A percentile compares a stretch with the other conserved stretches of the same genome.
Conservation (phyloP, 805 yeast species). For the Metschnikowia shivogae region DNA sequence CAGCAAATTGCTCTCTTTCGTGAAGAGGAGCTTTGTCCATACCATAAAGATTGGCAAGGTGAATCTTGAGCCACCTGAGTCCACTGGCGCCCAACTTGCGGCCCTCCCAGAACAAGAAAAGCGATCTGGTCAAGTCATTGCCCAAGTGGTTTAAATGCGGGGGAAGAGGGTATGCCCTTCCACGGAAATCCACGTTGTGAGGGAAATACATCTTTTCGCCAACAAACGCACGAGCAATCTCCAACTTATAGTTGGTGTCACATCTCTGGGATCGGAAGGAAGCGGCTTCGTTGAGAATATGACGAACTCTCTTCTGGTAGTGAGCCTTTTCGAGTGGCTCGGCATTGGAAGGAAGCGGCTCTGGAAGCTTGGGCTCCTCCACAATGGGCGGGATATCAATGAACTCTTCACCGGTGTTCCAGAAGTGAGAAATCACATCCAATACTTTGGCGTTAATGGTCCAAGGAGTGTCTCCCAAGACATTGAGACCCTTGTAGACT, state of each 20-base stretch:
- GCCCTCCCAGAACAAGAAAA: conserved; percentile 75
- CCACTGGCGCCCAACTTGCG: conserved; percentile 62
- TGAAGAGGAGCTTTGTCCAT: conserved; percentile 66
- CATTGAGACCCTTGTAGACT: conserved; percentile 61
- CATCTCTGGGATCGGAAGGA: conserved; percentile 83
- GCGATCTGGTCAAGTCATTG: conserved; percentile 69
- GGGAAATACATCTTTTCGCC: conserved; percentile 78
- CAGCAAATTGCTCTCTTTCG: conserved; percentile 58
- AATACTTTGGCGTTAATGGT: conserved; percentile 75
- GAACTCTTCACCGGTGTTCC: conserved; percentile 81
- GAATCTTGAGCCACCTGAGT: conserved; percentile 70
- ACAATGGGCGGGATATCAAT: conserved; percentile 61
- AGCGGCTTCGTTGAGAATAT: conserved; percentile 55
- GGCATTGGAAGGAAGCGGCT: conserved; percentile 55
- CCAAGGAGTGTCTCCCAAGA: conserved; percentile 80
- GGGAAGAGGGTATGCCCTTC: conserved; percentile 77
- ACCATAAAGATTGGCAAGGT: conserved; percentile 69
- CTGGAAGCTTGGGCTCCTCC: conserved; percentile 43
- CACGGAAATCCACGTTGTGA: conserved; percentile 77
- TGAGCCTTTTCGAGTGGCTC: conserved; percentile 70
- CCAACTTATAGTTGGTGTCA: conserved; percentile 88
- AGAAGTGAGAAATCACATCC: conserved; percentile 64
- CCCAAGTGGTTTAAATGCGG: conserved; percentile 82
- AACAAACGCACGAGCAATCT: conserved; percentile 86
- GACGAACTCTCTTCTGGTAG: conserved; percentile 62